Conservation (phyloP, 1,139 yeast species). For the Saccharomycopsis hybrid region DNA sequence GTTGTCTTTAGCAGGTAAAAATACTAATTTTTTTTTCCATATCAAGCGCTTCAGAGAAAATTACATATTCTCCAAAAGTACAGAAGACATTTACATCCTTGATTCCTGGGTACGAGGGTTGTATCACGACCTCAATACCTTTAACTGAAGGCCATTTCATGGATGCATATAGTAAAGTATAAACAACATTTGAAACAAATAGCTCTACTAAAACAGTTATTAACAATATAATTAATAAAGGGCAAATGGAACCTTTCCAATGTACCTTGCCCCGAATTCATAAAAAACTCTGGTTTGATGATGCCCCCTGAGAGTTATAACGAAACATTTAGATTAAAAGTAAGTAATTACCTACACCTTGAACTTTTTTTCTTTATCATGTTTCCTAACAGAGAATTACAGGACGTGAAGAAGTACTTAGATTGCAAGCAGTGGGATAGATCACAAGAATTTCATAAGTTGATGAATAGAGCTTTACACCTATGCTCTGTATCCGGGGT, state of each 20-base stretch:
- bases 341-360: constrained; percentile 24
- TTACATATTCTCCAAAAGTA: too few relatives aligned
- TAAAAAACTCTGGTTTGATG: constrained; percentile 42
- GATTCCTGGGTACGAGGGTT: constrained; percentile 9
- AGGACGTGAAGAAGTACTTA: constrained; percentile 32
- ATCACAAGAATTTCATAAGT: constrained; percentile 33
- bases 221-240: neutral
- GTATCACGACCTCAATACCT: constrained; percentile 24
- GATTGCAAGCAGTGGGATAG: constrained; percentile 50
- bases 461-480: constrained; percentile 34
- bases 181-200: neutral
- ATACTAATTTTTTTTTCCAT: too few relatives aligned
- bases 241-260: constrained; percentile 53
- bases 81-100: neutral
- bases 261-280: constrained; percentile 50
- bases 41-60: too few relatives aligned
- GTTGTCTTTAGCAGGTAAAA: too few relatives aligned
- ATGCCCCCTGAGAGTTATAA: constrained; percentile 52
- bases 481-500: constrained; percentile 44
- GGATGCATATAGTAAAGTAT: constrained; percentile 47
- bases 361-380: too few relatives aligned
- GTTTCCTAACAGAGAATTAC: too few relatives aligned
- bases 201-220: too few relatives aligned
- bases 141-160: constrained; percentile 54
- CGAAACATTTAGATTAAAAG: constrained; percentile 37